Evolutionary conservation across 805 yeast genomes (phyloP).

Genomic region (Metschnikowia drakensbergensis): DNA sequence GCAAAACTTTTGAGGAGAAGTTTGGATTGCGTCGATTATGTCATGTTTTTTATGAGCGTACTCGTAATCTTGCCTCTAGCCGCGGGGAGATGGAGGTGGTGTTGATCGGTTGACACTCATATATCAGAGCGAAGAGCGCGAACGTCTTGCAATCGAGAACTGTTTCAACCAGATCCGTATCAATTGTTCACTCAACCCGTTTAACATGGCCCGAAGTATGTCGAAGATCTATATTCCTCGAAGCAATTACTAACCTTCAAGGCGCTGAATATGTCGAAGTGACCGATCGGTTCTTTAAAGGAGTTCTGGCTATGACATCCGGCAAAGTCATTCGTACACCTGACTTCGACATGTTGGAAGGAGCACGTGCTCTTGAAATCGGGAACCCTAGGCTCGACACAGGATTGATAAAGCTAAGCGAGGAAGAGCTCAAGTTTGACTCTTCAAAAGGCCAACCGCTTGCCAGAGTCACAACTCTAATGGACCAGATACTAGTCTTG

Average conservation of each 20-base stretch:
- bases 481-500: constrained; percentile 51
- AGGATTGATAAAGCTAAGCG: constrained; percentile 51
- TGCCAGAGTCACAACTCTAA: constrained; percentile 45
- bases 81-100: too few relatives aligned
- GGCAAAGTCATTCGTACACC: constrained; percentile 59
- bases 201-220: neutral
- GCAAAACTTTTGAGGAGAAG: too few relatives aligned
- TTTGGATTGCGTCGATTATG: too few relatives aligned
- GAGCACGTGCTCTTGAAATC: constrained; percentile 84
- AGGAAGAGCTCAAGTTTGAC: constrained; percentile 47
- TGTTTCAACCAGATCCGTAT: neutral
- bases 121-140: neutral
- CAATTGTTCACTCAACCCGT: neutral
- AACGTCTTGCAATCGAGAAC: neutral
- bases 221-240: neutral
- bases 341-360: constrained; percentile 66
- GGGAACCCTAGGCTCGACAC: constrained; percentile 74
- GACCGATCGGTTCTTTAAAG: constrained; percentile 47
- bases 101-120: neutral
- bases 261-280: constrained; percentile 38
- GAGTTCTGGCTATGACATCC: constrained; percentile 23
- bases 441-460: constrained; percentile 34
- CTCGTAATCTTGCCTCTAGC: too few relatives aligned
- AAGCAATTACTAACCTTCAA: neutral
- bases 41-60: too few relatives aligned